These are phyloP conservation scores for Hirschfeldia incana DNA, from an alignment of 345 rosid genomes.

Conservation along the genomic window DNA sequence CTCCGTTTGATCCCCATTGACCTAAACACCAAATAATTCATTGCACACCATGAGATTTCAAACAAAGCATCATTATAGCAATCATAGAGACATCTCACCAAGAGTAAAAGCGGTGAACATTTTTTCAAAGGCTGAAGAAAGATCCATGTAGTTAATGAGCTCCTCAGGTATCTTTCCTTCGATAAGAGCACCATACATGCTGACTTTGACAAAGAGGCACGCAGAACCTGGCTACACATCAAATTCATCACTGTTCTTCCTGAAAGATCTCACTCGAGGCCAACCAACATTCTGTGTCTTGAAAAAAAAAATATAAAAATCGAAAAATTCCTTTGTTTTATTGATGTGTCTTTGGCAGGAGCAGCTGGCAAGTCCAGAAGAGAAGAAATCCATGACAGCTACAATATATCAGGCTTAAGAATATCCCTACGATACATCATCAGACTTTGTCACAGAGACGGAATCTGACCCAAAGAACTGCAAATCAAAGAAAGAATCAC, in stretches of 20 bases:
- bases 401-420: conserved; percentile 90
- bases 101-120: no score
- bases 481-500: conserved; percentile 9
- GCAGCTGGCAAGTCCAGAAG: conserved; percentile 78
- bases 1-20: no score
- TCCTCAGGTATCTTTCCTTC: no score
- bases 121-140: no score
- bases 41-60: no score
- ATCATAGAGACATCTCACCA: no score
- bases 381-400: conserved; percentile 88
- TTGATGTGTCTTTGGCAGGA: conserved; percentile 75
- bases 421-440: conserved; percentile 84
- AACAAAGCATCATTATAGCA: no score
- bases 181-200: no score
- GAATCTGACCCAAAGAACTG: conserved; percentile 95
- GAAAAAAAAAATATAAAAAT: not conserved
- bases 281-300: conserved; percentile 45
- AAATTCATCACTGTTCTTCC: conserved; percentile 29
- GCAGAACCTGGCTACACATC: no score
- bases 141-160: no score
- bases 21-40: no score
- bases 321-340: conserved; percentile 48
- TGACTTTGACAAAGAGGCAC: no score
- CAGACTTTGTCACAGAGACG: conserved; percentile 79
- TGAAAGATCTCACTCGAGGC: conserved; percentile 45